phyloP scores from a whole-genome alignment of 2,329 filamentous ascomycete genomes.

The Fusarium sp. region DNA sequence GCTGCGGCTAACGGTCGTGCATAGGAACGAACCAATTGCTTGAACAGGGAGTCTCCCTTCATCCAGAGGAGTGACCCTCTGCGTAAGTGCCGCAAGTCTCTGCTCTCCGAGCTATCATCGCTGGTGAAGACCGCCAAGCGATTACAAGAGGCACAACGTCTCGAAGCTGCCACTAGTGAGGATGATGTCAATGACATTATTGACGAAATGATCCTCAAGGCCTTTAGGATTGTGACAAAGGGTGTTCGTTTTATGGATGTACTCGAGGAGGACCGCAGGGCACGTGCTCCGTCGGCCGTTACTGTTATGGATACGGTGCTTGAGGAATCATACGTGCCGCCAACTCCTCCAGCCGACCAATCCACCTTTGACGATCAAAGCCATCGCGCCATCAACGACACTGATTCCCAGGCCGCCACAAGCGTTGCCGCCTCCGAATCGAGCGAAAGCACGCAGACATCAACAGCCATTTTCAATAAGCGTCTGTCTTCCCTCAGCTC shows the following conservation, averaged over 20 bases:
- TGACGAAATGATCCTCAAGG: conserved; percentile 93
- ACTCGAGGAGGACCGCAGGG: conserved; percentile 76
- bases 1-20: conserved; percentile 24
- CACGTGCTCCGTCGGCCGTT: conserved; percentile 67
- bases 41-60: conserved; percentile 84
- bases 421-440: conserved; percentile 55
- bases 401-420: conserved; percentile 58
- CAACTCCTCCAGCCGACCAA: conserved; percentile 75
- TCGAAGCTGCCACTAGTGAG: conserved; percentile 63
- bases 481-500: conserved; percentile 64
- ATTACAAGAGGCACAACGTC: conserved; percentile 81
- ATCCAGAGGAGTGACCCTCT: conserved; percentile 84
- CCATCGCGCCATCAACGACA: conserved; percentile 53
- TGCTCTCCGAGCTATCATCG: conserved; percentile 90
- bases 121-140: conserved; percentile 91
- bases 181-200: conserved; percentile 80
- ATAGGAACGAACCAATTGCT: conserved; percentile 89
- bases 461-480: conserved; percentile 58
- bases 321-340: conserved; percentile 72
- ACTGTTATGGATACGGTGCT: conserved; percentile 73
- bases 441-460: conserved; percentile 56
- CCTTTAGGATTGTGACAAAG: conserved; percentile 93
- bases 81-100: conserved; percentile 85
- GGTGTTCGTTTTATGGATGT: conserved; percentile 92
- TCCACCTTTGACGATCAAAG: conserved; percentile 63